Base-by-base conservation (phyloP, 768 basidiomycete genomes). In the Russula sp. region DNA sequence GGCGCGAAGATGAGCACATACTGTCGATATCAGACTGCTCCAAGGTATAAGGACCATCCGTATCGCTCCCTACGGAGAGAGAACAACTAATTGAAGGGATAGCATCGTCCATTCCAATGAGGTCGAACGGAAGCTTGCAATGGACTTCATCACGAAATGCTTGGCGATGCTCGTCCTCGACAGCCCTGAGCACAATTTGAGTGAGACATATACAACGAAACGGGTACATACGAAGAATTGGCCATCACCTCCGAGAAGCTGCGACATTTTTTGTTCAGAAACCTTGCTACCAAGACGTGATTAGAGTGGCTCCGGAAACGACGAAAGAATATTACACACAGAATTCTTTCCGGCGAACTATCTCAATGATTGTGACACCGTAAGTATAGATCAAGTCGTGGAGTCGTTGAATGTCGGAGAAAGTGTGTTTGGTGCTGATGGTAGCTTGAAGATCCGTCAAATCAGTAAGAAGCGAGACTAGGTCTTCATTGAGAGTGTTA, bases 341-440 rank as follows among this genome's bases (percentile, higher is more conserved):
- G 72, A 95, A 96, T 70, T 96, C 91, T 67, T 91, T 90, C 56
- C 95, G 78, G 60, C 94, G 79, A 2, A 95, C 89, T 35, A 97
- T 85, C 73, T 98, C 95, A 18, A 94, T 80, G 7, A 97, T 81
- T 0, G 93, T 93, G 2, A 90, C 88, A 0, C 90, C 88, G 71
- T 98, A 98, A 84, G 64, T 93, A 69, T 93, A 94, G 0, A 95
- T 72, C 83, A 98, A 90, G 58, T 82, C 85, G 70, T 96, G 93
- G 46, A 98, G 76, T 18, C 96, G 81, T 52, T 88, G 83, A 14
- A 98, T 88, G 73, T 98, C 93, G n/a, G 87, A 80, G 70, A 98
- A 98, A 61, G 87, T 88, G 34, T 85, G 90, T 69, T 76, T 90
- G 79, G 59, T 77, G 74, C 87, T 79, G 66, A 95, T 84, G 69